phyloP scores from a whole-genome alignment of 2,329 filamentous ascomycete genomes.

The Gnomoniopsis smithogilvyi region DNA sequence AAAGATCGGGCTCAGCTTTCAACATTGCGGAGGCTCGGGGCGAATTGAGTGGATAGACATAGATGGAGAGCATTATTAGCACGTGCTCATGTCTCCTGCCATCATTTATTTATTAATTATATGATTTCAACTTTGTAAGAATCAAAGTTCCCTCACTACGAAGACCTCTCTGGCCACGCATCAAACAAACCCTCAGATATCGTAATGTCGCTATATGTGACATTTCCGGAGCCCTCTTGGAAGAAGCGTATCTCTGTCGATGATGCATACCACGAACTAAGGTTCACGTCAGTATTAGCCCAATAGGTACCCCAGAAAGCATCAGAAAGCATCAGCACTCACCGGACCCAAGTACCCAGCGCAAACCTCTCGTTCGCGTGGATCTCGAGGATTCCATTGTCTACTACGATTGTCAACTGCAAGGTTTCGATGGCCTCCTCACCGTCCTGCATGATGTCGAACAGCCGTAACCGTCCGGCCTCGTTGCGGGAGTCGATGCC shows the following conservation, averaged over 20 bases:
- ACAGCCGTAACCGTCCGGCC: slow-evolving; percentile 35
- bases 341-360: slow-evolving; percentile 40
- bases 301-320: slow-evolving; percentile 5
- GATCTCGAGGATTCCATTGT: slow-evolving; percentile 34
- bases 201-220: slow-evolving; percentile 29
- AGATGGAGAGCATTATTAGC: no score
- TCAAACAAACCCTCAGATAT: slow-evolving; percentile 35
- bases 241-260: slow-evolving; percentile 34
- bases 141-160: no score
- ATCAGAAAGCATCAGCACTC: slow-evolving; percentile 20
- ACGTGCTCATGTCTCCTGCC: no score
- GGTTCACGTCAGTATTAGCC: not conserved
- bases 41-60: no score
- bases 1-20: no score
- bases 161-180: slow-evolving; percentile 22
- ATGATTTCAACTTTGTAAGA: no score
- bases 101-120: no score
- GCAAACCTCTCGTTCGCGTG: slow-evolving; percentile 40
- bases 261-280: slow-evolving; percentile 33
- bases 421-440: slow-evolving; percentile 32
- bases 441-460: slow-evolving; percentile 31
- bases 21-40: no score
- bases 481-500: slow-evolving; percentile 36
- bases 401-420: slow-evolving; percentile 38
- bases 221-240: slow-evolving; percentile 29